Evolutionary conservation across 495 filamentous ascomycete genomes (phyloP).

Genomic region (Neurospora terricola): DNA sequence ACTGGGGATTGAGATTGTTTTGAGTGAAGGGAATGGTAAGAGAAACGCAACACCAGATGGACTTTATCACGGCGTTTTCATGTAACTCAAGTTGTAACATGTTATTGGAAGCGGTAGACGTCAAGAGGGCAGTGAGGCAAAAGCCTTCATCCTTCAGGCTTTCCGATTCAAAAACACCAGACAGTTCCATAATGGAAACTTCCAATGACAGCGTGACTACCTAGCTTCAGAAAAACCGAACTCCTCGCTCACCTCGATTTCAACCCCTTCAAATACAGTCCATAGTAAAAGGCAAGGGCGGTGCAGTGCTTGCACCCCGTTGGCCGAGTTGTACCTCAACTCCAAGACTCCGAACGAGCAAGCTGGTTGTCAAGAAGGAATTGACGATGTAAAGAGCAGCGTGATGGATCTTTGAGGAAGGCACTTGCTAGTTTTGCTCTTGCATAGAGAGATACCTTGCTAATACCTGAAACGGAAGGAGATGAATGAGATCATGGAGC

Average conservation of each 20-base stretch:
- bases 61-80: too few relatives aligned
- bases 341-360: background rate
- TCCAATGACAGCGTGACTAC: too few relatives aligned
- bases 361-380: background rate
- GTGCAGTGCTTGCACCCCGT: background rate
- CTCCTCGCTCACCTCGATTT: too few relatives aligned
- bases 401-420: background rate
- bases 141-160: background rate
- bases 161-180: background rate
- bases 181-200: background rate
- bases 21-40: background rate
- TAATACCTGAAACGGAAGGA: too few relatives aligned
- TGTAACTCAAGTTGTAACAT: too few relatives aligned
- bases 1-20: background rate
- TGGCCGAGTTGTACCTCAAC: background rate
- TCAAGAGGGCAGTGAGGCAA: background rate
- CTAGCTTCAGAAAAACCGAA: too few relatives aligned
- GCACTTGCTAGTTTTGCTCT: background rate
- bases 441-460: too few relatives aligned
- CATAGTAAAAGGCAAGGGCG: background rate
- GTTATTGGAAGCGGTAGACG: too few relatives aligned
- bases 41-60: too few relatives aligned
- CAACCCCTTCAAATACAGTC: background rate
- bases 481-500: too few relatives aligned
- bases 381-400: background rate